These are phyloP conservation scores for Viola odorata DNA, from an alignment of 345 rosid species.

Conservation along the genomic window DNA sequence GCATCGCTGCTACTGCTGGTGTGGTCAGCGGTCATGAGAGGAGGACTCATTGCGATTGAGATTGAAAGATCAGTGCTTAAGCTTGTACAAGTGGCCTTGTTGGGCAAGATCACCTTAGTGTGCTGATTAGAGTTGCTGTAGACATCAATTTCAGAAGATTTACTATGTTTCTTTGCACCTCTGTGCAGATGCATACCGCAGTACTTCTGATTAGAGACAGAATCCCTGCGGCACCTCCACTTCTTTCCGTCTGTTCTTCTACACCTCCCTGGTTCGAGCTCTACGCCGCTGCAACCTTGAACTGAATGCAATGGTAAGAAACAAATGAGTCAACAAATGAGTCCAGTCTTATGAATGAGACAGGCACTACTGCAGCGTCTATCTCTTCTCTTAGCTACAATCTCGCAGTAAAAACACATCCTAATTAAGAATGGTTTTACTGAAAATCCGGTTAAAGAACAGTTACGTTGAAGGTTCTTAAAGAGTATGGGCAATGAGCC, in stretches of 20 bases:
- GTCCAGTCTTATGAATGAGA: background rate
- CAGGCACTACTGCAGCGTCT: too few species aligned
- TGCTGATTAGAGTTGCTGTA: background rate
- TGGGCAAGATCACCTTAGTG: background rate
- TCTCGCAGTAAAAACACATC: too few species aligned
- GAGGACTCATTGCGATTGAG: slow-evolving; percentile 25
- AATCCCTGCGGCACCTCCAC: slow-evolving; percentile 64
- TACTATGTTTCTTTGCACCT: slow-evolving; percentile 39
- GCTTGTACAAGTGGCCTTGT: slow-evolving; percentile 7
- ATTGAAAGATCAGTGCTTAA: slow-evolving; percentile 31
- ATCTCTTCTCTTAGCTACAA: too few species aligned
- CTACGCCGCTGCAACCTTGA: slow-evolving; percentile 30
- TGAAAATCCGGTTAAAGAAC: too few species aligned
- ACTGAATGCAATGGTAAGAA: slow-evolving; percentile 2
- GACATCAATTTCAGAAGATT: slow-evolving; percentile 3
- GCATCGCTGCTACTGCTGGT: slow-evolving; percentile 42
- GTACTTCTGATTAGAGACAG: slow-evolving; percentile 49
- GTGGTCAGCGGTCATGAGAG: slow-evolving; percentile 18
- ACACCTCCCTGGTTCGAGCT: slow-evolving; percentile 50
- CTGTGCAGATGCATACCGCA: slow-evolving; percentile 63
- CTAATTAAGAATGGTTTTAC: too few species aligned
- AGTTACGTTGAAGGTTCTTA: too few species aligned
- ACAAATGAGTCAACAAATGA: background rate
- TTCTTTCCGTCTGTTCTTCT: slow-evolving; percentile 81
- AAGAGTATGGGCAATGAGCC: too few species aligned